Conservation (phyloP, 2,329 filamentous ascomycete species). For the Colletotrichum truncatum region DNA sequence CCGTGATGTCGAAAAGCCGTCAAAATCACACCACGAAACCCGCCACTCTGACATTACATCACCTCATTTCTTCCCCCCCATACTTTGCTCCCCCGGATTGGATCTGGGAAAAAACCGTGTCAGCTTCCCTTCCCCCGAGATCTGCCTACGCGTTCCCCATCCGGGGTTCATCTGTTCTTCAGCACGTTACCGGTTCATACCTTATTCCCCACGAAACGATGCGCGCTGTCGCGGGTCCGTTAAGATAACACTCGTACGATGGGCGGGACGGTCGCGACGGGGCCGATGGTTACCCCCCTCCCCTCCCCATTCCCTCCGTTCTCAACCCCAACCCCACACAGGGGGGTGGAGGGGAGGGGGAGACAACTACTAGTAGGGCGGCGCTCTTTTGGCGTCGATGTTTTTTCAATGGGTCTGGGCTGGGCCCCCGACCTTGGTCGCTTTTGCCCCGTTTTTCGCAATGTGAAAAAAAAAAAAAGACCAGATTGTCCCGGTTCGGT, state of each 20-base stretch:
- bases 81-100: not conserved
- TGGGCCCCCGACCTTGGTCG: not conserved
- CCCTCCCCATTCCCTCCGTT: no score
- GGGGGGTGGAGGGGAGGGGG: not conserved
- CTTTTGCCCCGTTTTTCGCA: not conserved
- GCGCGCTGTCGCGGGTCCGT: not conserved
- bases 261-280: not conserved
- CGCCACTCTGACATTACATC: not conserved
- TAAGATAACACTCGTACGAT: slow-evolving; percentile 17
- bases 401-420: not conserved
- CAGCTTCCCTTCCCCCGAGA: not conserved
- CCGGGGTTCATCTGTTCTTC: not conserved
- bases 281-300: no score
- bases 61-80: not conserved
- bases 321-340: no score
- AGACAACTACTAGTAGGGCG: not conserved
- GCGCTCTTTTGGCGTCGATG: not conserved
- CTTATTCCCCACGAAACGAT: not conserved
- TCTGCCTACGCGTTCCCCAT: no score
- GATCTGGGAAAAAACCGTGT: not conserved
- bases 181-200: not conserved
- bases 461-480: no score
- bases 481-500: no score
- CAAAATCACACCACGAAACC: not conserved
- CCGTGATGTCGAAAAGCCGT: no score